Percentiles rank a stretch among this genome's conserved stretches.
These are phyloP conservation scores for Quillaja saponaria DNA, from an alignment of 306 rosid species.

Conservation along the genomic window DNA sequence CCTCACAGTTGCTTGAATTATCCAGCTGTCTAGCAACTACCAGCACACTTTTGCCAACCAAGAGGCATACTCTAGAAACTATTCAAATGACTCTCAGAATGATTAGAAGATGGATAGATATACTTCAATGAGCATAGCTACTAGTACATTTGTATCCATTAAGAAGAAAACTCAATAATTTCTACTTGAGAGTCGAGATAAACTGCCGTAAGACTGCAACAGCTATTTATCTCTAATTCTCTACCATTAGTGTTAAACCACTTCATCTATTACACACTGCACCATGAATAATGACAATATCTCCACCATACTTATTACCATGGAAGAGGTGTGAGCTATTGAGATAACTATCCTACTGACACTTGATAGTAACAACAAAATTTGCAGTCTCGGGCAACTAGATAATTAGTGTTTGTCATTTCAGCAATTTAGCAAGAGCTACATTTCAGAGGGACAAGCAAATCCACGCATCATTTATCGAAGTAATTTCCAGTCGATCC, in stretches of 20 bases:
- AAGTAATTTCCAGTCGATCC: no score
- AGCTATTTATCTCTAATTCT: not conserved
- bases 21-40: no score
- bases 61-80: not conserved
- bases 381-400: no score
- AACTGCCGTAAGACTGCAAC: not conserved
- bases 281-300: not conserved
- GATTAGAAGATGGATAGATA: constrained; percentile 1
- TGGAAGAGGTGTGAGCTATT: no score
- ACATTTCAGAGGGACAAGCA: not conserved
- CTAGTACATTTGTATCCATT: not conserved
- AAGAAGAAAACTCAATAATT: not conserved
- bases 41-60: no score
- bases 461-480: not conserved
- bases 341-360: not conserved
- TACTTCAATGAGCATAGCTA: constrained; percentile 3
- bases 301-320: not conserved
- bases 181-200: no score
- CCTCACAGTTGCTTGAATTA: no score
- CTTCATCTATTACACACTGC: not conserved
- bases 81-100: not conserved
- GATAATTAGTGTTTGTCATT: not conserved
- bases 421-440: not conserved
- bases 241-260: not conserved
- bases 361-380: no score